phyloP scores from a whole-genome alignment of 306 rosid genomes.

The Senna siamea region DNA sequence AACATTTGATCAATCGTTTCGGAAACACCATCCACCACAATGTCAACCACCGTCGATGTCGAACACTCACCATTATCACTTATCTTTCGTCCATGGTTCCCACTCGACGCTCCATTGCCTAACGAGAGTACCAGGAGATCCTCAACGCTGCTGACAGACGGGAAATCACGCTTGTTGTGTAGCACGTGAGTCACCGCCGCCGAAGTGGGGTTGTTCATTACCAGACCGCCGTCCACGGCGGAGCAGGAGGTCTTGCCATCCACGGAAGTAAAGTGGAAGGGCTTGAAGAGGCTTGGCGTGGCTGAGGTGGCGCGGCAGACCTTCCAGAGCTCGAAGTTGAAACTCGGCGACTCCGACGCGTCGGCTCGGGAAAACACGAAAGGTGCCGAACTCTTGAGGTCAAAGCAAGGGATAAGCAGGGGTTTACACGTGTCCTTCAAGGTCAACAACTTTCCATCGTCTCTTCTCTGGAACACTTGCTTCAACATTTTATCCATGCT shows the following conservation, averaged over 20 bases:
- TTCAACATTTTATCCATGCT: slow-evolving; percentile 73
- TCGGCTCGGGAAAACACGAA: slow-evolving; percentile 96
- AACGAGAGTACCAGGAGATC: slow-evolving; percentile 76
- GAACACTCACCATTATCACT: slow-evolving; percentile 55
- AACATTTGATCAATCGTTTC: slow-evolving; percentile 94
- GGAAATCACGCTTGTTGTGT: slow-evolving; percentile 91
- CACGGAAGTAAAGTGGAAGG: slow-evolving; percentile 67
- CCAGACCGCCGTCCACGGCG: slow-evolving; percentile 88
- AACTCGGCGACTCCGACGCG: slow-evolving; percentile 69
- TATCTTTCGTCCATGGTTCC: no score
- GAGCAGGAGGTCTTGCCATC: slow-evolving; percentile 75
- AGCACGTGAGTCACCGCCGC: slow-evolving; percentile 92
- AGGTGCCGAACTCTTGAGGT: slow-evolving; percentile 92
- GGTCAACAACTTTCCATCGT: slow-evolving; percentile 61
- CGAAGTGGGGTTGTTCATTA: slow-evolving; percentile 92
- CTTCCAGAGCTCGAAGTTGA: slow-evolving; percentile 75
- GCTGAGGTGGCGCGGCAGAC: slow-evolving; percentile 90
- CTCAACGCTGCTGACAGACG: slow-evolving; percentile 79
- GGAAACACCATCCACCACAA: slow-evolving; percentile 90
- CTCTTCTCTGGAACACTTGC: slow-evolving; percentile 61
- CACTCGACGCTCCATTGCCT: slow-evolving; percentile 67
- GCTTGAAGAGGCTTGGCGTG: slow-evolving; percentile 70
- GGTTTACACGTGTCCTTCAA: slow-evolving; percentile 91
- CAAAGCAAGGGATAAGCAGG: slow-evolving; percentile 92
- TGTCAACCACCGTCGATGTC: slow-evolving; percentile 71